Percentiles rank a stretch among this genome's conserved stretches.
Conservation (phyloP, 805 yeast species). For the Candida nitratophila region DNA sequence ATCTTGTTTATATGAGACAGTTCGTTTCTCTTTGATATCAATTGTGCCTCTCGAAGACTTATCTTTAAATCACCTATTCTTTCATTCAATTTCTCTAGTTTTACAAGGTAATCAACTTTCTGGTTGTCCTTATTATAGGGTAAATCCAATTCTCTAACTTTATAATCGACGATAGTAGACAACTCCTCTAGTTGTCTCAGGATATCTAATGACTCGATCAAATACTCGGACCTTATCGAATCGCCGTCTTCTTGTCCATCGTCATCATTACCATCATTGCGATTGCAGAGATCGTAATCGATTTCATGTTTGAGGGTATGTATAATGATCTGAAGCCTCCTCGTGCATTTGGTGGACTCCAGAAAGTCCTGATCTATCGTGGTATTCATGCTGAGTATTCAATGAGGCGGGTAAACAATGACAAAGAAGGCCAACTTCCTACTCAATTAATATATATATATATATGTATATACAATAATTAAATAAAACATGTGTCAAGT, state of each 20-base stretch:
- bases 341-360: not conserved
- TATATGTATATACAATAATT: too few relatives aligned
- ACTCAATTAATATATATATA: too few relatives aligned
- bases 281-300: slow-evolving; percentile 13
- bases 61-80: slow-evolving; percentile 18
- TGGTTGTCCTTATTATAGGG: not conserved
- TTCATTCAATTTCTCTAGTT: slow-evolving; percentile 13
- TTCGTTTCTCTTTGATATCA: slow-evolving; percentile 17
- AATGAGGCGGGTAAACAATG: too few relatives aligned
- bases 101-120: not conserved
- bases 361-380: not conserved
- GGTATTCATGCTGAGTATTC: not conserved
- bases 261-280: slow-evolving; percentile 1
- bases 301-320: slow-evolving; percentile 30
- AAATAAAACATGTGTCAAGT: too few relatives aligned
- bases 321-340: slow-evolving; percentile 45
- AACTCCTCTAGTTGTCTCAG: slow-evolving; percentile 2
- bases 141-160: slow-evolving; percentile 1
- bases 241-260: slow-evolving; percentile 4
- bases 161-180: not conserved
- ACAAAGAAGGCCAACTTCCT: too few relatives aligned
- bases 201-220: slow-evolving; percentile 3
- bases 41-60: slow-evolving; percentile 20
- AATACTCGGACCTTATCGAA: not conserved
- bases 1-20: slow-evolving; percentile 1